Percentiles rank a stretch among this genome's conserved stretches.
These are phyloP conservation scores for Penicillium angulare DNA, from an alignment of 495 filamentous ascomycete species.

Conservation along the genomic window DNA sequence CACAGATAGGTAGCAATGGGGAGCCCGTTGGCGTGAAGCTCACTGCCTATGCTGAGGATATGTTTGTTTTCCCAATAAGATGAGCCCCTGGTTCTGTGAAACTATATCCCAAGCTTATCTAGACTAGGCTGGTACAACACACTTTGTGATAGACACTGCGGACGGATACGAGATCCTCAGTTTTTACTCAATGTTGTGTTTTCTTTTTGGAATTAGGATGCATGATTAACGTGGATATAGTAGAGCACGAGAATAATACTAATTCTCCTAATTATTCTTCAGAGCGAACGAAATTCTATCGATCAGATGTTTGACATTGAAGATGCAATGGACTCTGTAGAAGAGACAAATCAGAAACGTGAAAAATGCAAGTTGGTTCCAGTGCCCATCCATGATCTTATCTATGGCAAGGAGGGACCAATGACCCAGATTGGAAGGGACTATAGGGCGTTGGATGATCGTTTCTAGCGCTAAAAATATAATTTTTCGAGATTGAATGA, in stretches of 20 bases:
- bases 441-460: too few relatives aligned
- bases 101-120: not conserved
- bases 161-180: not conserved
- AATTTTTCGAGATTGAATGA: not conserved
- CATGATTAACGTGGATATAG: too few relatives aligned
- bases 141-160: not conserved
- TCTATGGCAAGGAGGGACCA: not conserved
- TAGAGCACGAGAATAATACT: too few relatives aligned
- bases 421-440: not conserved
- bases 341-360: constrained; percentile 3
- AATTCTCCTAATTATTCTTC: not conserved
- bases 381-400: constrained; percentile 6
- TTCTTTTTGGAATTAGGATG: too few relatives aligned
- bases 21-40: not conserved
- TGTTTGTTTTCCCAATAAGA: not conserved
- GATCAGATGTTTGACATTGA: constrained; percentile 9
- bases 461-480: not conserved
- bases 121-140: not conserved
- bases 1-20: not conserved
- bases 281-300: not conserved
- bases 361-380: not conserved
- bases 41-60: not conserved
- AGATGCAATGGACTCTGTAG: not conserved
- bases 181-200: not conserved
- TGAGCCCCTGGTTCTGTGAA: not conserved